phyloP scores from a whole-genome alignment of 2,329 filamentous ascomycete species.

The Polytolypa hystricis region DNA sequence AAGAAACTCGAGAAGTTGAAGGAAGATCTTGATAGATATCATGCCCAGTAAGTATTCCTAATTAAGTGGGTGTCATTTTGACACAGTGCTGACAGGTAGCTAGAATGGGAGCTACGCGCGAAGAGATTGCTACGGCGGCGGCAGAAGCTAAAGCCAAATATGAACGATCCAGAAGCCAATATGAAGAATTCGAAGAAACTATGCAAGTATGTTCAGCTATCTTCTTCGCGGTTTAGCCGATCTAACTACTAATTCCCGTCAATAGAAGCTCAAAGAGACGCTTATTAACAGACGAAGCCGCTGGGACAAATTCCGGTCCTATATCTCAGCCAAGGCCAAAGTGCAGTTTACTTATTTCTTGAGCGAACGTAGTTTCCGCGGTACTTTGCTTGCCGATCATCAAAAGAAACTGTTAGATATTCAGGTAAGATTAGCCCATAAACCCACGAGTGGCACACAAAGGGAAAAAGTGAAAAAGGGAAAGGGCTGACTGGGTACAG shows the following conservation, averaged over 20 bases:
- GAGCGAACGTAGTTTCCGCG: constrained; percentile 79
- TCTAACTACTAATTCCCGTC: background rate
- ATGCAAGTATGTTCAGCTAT: constrained; percentile 28
- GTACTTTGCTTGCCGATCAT: constrained; percentile 70
- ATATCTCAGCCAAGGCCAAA: constrained; percentile 76
- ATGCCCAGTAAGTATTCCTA: constrained; percentile 32
- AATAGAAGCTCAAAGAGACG: constrained; percentile 44
- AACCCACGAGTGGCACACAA: background rate
- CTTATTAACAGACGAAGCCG: constrained; percentile 59
- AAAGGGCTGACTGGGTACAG: constrained; percentile 19
- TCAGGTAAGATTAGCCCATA: constrained; percentile 39
- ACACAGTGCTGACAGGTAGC: constrained; percentile 16
- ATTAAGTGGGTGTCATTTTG: background rate
- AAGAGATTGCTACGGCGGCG: constrained; percentile 48
- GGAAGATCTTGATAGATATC: constrained; percentile 48
- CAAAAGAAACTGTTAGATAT: constrained; percentile 62
- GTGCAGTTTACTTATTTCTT: constrained; percentile 81
- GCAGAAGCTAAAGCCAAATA: constrained; percentile 26
- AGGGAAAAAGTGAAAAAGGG: background rate
- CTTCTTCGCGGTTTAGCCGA: constrained; percentile 9
- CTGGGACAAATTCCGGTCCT: constrained; percentile 71
- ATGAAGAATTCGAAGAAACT: constrained; percentile 27
- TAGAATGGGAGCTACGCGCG: constrained; percentile 51
- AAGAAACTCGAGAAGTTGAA: constrained; percentile 41
- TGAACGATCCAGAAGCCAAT: constrained; percentile 26